These are phyloP conservation scores for Fusarium verticillioides DNA, from an alignment of 2,329 filamentous ascomycete genomes.

Conservation along the genomic window DNA sequence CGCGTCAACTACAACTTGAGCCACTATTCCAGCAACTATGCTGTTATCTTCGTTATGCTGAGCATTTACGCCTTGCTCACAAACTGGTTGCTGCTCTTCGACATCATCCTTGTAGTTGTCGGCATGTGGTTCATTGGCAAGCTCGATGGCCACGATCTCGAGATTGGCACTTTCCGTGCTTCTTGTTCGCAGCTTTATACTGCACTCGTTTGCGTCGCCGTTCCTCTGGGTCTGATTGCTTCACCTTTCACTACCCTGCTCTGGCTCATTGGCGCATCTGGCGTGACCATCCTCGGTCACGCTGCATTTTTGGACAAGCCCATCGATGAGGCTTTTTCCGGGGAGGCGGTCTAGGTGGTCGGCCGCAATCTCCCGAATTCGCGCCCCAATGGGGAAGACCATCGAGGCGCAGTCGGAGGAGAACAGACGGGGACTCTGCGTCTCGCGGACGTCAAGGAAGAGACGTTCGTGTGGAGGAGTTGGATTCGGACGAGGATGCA, in stretches of 20 bases:
- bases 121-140: conserved; percentile 94
- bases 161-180: conserved; percentile 83
- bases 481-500: conserved; percentile 71
- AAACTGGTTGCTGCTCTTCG: conserved; percentile 87
- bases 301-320: conserved; percentile 97
- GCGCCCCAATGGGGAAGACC: conserved; percentile 99
- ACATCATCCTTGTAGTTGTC: conserved; percentile 86
- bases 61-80: conserved; percentile 94
- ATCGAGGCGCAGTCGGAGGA: conserved; percentile 85
- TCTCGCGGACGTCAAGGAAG: conserved; percentile 51
- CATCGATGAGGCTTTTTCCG: conserved; percentile 99
- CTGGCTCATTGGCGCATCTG: conserved; percentile 96
- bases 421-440: conserved; percentile 61
- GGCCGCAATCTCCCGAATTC: conserved; percentile 97
- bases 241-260: conserved; percentile 87
- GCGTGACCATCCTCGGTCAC: conserved; percentile 93
- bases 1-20: conserved; percentile 96
- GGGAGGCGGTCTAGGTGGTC: conserved; percentile 99
- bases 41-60: conserved; percentile 91
- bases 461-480: conserved; percentile 69
- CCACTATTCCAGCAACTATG: conserved; percentile 99
- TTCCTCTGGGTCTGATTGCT: conserved; percentile 86
- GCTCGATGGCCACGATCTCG: conserved; percentile 87
- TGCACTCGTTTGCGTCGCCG: conserved; percentile 80
- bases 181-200: conserved; percentile 96